Evolutionary conservation across 768 basidiomycete species (phyloP).

Genomic region (Collybiopsis luxurians): DNA sequence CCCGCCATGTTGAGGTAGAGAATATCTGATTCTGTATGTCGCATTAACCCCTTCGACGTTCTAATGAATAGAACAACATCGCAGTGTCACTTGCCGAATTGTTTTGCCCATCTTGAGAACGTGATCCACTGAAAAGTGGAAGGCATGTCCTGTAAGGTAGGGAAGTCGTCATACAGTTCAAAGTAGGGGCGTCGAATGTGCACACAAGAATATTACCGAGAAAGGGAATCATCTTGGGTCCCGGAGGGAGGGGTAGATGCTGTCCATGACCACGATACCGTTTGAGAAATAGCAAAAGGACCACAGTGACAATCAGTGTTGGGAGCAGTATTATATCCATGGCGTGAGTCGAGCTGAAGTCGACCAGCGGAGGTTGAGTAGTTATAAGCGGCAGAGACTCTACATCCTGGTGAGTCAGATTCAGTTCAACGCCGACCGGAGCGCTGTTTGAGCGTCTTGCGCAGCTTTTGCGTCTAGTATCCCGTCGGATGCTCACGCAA

Average conservation of each 20-base stretch:
- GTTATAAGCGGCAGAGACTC: no score
- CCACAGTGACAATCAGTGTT: no score
- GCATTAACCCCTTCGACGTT: conserved; percentile 11
- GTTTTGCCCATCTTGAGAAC: conserved; percentile 38
- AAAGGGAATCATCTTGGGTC: conserved; percentile 40
- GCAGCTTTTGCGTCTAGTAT: no score
- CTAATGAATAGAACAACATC: neutral
- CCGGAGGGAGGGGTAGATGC: conserved; percentile 29
- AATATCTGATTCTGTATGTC: conserved; percentile 25
- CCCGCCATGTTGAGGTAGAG: conserved; percentile 25
- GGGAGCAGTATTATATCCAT: no score
- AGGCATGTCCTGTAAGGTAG: conserved; percentile 35
- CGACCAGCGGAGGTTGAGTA: no score
- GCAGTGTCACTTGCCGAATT: conserved; percentile 28
- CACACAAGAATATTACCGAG: conserved; percentile 31
- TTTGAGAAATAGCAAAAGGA: no score
- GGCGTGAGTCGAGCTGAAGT: no score
- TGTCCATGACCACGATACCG: no score
- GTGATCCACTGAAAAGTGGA: conserved; percentile 39
- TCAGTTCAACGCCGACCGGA: no score
- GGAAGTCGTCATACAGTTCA: conserved; percentile 10
- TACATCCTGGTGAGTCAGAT: no score
- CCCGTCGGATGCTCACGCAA: no score
- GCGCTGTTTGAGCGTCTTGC: no score
- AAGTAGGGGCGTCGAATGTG: neutral